Conservation (phyloP, 2,329 filamentous ascomycete genomes). For the Hymenoscyphus linearis region DNA sequence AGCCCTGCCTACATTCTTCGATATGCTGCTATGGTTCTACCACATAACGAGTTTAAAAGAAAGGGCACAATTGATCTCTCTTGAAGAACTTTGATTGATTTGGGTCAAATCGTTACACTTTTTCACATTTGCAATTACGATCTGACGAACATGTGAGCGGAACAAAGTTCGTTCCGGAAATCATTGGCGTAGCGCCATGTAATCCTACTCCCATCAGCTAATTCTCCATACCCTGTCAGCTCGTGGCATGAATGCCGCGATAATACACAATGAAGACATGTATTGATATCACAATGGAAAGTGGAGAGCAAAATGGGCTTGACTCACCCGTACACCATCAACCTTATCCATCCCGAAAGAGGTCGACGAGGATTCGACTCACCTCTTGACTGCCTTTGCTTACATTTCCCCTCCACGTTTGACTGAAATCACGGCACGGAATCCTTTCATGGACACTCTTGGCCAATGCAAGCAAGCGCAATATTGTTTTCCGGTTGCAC, state of each 20-base stretch:
- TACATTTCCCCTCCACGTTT: not conserved
- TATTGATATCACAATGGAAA: not conserved
- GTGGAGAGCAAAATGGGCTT: not conserved
- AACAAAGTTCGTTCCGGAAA: not conserved
- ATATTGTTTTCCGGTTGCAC: slow-evolving; percentile 1
- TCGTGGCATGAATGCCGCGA: not conserved
- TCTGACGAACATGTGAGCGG: not conserved
- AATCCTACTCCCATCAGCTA: not conserved
- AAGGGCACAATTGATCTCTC: not conserved
- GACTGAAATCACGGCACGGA: not conserved
- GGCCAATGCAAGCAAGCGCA: not conserved
- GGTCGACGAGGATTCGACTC: not conserved
- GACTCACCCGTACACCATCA: not conserved
- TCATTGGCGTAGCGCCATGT: not conserved
- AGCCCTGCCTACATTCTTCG: not conserved
- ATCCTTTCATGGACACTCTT: slow-evolving; percentile 1
- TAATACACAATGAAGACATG: not conserved
- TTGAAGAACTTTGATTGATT: not conserved
- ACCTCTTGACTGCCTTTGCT: not conserved
- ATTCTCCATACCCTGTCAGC: not conserved
- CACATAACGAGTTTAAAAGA: not conserved
- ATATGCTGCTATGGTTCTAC: not conserved
- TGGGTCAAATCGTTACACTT: not conserved
- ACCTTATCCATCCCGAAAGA: not conserved
- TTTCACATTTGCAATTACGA: not conserved